Conservation (phyloP, 768 basidiomycete species). For the Suillus hirtellus region DNA sequence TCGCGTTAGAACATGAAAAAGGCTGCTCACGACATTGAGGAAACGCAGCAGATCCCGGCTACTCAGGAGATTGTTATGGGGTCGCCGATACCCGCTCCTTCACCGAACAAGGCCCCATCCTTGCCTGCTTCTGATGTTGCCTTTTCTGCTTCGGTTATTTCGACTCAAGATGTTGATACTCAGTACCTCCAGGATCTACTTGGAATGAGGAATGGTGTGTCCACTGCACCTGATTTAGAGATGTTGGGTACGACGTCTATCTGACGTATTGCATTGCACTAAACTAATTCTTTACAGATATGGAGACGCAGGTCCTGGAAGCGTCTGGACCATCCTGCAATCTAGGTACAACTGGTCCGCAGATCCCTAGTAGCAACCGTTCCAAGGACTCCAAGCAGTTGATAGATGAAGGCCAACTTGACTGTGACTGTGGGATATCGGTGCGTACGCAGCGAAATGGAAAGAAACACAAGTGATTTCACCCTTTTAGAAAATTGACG, state of each 20-base stretch:
- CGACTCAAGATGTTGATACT: constrained; percentile 38
- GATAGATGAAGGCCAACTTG: constrained; percentile 41
- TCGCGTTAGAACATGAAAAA: constrained; percentile 17
- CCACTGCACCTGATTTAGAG: constrained; percentile 38
- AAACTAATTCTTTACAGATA: constrained; percentile 24
- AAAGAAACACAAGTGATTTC: background rate
- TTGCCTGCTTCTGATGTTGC: constrained; percentile 31
- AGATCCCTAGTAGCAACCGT: constrained; percentile 7
- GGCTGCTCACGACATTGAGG: constrained; percentile 38
- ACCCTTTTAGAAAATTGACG: constrained; percentile 46
- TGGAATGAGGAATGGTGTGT: constrained; percentile 14
- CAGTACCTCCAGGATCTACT: constrained; percentile 39
- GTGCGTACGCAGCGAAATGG: constrained; percentile 36
- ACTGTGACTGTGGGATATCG: constrained; percentile 70
- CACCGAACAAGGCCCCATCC: constrained; percentile 15
- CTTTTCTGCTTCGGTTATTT: constrained; percentile 19
- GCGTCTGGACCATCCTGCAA: constrained; percentile 12
- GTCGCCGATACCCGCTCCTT: constrained; percentile 24
- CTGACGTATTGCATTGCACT: background rate
- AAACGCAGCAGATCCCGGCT: constrained; percentile 49
- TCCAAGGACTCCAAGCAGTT: constrained; percentile 15
- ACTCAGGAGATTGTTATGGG: constrained; percentile 33
- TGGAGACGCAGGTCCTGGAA: constrained; percentile 32
- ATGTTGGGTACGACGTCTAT: constrained; percentile 43
- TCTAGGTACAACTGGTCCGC: constrained; percentile 4